phyloP scores from a whole-genome alignment of 148 eudicot genomes.

The Pouteria glomerata region DNA sequence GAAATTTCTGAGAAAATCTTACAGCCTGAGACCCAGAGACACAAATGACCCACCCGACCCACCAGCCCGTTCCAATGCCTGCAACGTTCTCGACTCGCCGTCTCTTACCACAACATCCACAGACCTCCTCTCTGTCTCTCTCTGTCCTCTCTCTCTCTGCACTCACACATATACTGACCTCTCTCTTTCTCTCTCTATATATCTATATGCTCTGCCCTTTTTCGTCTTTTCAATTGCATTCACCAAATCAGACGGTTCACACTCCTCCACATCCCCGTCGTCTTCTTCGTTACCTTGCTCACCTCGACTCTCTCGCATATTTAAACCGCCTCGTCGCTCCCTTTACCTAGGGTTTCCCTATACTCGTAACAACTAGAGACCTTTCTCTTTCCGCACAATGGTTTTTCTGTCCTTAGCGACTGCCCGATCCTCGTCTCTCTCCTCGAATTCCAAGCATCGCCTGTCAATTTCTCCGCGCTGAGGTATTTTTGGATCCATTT shows the following conservation, averaged over 20 bases:
- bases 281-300: constrained; percentile 11
- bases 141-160: background rate
- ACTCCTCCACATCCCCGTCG: constrained; percentile 3
- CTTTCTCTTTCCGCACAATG: background rate
- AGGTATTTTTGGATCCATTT: constrained; percentile 8
- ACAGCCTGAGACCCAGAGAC: no score
- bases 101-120: background rate
- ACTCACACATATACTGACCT: background rate
- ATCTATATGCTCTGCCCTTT: background rate
- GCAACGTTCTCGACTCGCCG: constrained; percentile 1
- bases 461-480: background rate
- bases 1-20: no score
- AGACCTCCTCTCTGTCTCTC: constrained; percentile 2
- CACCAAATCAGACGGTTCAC: constrained; percentile 11
- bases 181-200: background rate
- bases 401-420: background rate
- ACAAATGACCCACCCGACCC: no score
- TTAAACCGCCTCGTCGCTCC: constrained; percentile 1
- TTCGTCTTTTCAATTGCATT: background rate
- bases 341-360: constrained; percentile 12
- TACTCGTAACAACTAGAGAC: background rate
- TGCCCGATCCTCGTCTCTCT: constrained; percentile 3
- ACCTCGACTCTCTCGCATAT: background rate
- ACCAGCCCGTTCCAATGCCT: background rate
- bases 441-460: background rate